Conservation (phyloP, 1,284 basidiomycete species). For the Neotropicomus parvogracilis region DNA sequence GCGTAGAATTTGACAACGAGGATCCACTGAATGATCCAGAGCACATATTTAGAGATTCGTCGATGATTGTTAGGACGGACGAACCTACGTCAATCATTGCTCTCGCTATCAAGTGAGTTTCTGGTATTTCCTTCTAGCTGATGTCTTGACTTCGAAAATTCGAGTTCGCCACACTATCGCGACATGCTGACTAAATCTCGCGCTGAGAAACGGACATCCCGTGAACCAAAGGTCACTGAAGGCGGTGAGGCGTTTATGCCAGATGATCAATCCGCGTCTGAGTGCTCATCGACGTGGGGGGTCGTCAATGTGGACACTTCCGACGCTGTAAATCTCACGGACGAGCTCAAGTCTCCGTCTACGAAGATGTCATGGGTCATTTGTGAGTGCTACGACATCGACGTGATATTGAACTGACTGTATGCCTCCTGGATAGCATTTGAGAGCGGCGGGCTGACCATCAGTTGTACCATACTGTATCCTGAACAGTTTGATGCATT, state of each 20-base stretch:
- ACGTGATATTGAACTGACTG: slow-evolving; percentile 1
- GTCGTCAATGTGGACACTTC: slow-evolving; percentile 74
- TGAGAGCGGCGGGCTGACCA: slow-evolving; percentile 87
- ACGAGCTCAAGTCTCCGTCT: slow-evolving; percentile 72
- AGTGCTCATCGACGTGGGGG: slow-evolving; percentile 81
- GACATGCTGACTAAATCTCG: slow-evolving; percentile 78
- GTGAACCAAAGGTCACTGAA: slow-evolving; percentile 65
- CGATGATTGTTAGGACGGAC: slow-evolving; percentile 93
- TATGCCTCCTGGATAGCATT: slow-evolving; percentile 73
- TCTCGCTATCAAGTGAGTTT: slow-evolving; percentile 79
- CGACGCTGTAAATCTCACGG: slow-evolving; percentile 66
- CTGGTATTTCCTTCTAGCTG: not conserved
- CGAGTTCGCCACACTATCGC: slow-evolving; percentile 82
- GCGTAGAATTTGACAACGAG: slow-evolving; percentile 52
- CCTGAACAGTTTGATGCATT: slow-evolving; percentile 97
- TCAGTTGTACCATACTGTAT: slow-evolving; percentile 93
- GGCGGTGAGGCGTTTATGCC: slow-evolving; percentile 82
- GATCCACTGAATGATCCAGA: slow-evolving; percentile 75
- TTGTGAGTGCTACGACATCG: slow-evolving; percentile 43
- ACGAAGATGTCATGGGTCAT: slow-evolving; percentile 78
- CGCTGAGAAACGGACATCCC: slow-evolving; percentile 64
- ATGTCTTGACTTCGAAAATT: slow-evolving; percentile 4
- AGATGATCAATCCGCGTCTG: slow-evolving; percentile 74
- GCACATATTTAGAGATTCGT: slow-evolving; percentile 93
- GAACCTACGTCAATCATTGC: slow-evolving; percentile 99